Percentiles rank a stretch among this genome's conserved stretches.
phyloP scores from a whole-genome alignment of 164 flowering plant species.

The Saururus chinensis region DNA sequence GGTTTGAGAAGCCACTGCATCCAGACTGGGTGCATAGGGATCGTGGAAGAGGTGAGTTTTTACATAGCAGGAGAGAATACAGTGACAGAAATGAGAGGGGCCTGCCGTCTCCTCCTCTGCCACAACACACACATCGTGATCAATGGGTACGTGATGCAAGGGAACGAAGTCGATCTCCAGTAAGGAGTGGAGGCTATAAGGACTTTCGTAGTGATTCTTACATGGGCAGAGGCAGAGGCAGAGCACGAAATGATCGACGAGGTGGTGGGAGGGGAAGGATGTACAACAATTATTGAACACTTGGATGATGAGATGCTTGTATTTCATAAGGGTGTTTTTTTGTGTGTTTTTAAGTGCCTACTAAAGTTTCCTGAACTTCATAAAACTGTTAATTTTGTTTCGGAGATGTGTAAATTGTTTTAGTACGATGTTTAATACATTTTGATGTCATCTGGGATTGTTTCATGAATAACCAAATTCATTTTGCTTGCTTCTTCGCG shows the following conservation, averaged over 20 bases:
- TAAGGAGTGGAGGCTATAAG: constrained; percentile 43
- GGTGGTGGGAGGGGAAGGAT: constrained; percentile 27
- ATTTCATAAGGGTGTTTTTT: no score
- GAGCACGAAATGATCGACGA: constrained; percentile 52
- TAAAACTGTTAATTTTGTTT: no score
- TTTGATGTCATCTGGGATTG: no score
- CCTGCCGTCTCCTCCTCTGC: constrained; percentile 35
- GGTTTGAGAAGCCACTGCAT: constrained; percentile 45
- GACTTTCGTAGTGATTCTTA: constrained; percentile 40
- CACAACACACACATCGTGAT: constrained; percentile 29
- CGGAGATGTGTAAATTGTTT: no score
- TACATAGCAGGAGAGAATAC: constrained; percentile 39
- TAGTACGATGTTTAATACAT: no score
- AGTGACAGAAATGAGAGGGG: constrained; percentile 19
- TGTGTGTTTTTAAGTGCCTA: no score
- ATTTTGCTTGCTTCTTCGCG: no score
- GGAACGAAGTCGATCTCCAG: constrained; percentile 78
- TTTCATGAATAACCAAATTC: no score
- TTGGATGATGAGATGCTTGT: not conserved
- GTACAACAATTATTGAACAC: not conserved
- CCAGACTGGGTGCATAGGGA: constrained; percentile 45
- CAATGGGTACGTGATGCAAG: constrained; percentile 56
- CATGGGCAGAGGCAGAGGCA: constrained; percentile 40
- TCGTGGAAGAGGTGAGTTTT: constrained; percentile 40
- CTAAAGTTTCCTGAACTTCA: no score